Evolutionary conservation across 108 stramenopile genomes (phyloP), one percentile per base, ranked within the genome.

Genomic region (Cyclotella baltica): DNA sequence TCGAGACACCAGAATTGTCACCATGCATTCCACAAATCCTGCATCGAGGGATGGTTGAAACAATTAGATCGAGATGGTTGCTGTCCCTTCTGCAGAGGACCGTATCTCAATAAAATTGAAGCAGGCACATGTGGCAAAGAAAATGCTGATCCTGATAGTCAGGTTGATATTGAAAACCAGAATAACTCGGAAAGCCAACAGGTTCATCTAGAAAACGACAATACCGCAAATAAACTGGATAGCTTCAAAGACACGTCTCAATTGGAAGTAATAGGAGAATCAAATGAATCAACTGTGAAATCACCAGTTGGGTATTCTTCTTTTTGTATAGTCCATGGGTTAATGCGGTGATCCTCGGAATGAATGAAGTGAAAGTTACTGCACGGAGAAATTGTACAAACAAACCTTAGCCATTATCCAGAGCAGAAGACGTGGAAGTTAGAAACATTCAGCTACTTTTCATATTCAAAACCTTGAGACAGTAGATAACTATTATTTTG

Each of bases 91-190:
- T 67, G 46, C 19, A 27, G 46, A 22, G 29, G 46, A 13, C 46
- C 48, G 8, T 67, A 67, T 31, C 23, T 50, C 8, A 50, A 23
- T 16, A 19, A 19, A 20, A 10, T 15, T 46, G 8, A 31, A 10
- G 1, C 1, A 29, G 40, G 2, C 2, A 6, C 15, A 37, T 1
- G 47, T 46, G 43, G 9, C 15, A 33, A 67, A 13, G 43, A 62
- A 36, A 15, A 34, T 15, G 81, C 13, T 43, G n/a, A n/a, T n/a
- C n/a, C n/a, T n/a, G n/a, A n/a, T n/a, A 11, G 10, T 43, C 8
- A 88, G 58, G 73, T 88, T 83, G 89, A 91, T 76, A 92, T 91
- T 43, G 62, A 90, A 22, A 91, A 88, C 8, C 91, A 90, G 36
- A 73, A 88, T 23, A 86, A 90, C 25, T 25, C 85, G 38, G 91